These are phyloP conservation scores for Penicillium antarcticum DNA, from an alignment of 495 filamentous ascomycete species.

Conservation along the genomic window DNA sequence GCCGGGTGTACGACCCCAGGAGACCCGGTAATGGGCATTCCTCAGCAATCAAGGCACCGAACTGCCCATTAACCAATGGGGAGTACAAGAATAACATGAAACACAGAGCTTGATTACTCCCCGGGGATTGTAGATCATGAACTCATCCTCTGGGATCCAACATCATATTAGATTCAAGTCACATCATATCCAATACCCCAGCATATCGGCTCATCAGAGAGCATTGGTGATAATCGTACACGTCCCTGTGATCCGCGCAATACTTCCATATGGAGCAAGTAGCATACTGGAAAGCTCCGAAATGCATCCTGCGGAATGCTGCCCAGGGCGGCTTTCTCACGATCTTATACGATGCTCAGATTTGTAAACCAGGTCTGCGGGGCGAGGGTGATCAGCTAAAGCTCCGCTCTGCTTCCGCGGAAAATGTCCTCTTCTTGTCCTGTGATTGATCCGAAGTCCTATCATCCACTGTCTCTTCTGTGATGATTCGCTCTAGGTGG, in stretches of 20 bases:
- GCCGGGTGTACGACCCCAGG: conserved; percentile 16
- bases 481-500: conserved; percentile 1
- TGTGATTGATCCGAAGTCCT: not conserved
- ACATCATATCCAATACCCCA: not conserved
- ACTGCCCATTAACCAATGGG: conserved; percentile 10
- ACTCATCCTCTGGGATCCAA: not conserved
- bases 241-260: conserved; percentile 11
- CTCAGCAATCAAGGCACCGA: conserved; percentile 21
- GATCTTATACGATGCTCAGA: conserved; percentile 9
- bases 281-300: conserved; percentile 29
- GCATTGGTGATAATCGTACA: not conserved
- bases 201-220: too few species aligned
- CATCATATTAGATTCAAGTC: not conserved
- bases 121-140: not conserved
- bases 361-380: not conserved
- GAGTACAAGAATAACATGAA: not conserved
- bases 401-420: not conserved
- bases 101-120: not conserved
- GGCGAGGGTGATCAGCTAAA: conserved; percentile 1
- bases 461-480: not conserved
- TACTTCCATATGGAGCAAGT: conserved; percentile 12
- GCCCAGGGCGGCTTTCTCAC: conserved; percentile 8
- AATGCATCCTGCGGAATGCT: conserved; percentile 23
- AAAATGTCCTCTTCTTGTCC: conserved; percentile 5
- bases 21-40: conserved; percentile 19